A percentile compares a stretch with the other conserved stretches of the same genome.
phyloP scores from a whole-genome alignment of 306 rosid species.

The Prunus mira region DNA sequence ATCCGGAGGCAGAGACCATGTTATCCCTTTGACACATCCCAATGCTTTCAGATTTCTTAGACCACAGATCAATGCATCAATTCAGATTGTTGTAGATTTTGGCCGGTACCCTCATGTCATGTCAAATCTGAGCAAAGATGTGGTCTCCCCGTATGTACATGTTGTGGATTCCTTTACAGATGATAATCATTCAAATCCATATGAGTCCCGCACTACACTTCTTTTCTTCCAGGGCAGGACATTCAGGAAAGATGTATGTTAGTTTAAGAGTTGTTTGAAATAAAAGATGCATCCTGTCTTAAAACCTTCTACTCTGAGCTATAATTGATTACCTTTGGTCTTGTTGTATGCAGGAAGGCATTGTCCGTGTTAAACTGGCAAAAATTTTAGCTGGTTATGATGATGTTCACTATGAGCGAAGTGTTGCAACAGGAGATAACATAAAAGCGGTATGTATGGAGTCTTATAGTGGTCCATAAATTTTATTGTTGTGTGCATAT shows the following conservation, averaged over 20 bases:
- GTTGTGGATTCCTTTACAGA: constrained; percentile 75
- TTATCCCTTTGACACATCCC: constrained; percentile 93
- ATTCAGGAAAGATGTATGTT: constrained; percentile 81
- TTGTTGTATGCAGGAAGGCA: constrained; percentile 72
- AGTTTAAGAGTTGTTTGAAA: constrained; percentile 13
- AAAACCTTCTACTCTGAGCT: background rate
- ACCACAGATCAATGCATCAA: constrained; percentile 61
- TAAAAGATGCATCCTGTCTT: background rate
- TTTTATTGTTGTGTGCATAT: constrained; percentile 1
- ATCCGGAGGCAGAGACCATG: constrained; percentile 85
- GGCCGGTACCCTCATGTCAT: constrained; percentile 75
- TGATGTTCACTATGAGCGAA: constrained; percentile 85
- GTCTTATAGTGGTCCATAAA: constrained; percentile 6
- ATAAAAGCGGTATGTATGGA: constrained; percentile 68
- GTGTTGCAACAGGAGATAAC: constrained; percentile 78
- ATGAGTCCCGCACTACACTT: constrained; percentile 63
- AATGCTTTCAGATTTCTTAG: constrained; percentile 96
- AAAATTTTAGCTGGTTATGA: constrained; percentile 65
- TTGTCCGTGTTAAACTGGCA: constrained; percentile 78
- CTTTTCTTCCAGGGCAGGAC: constrained; percentile 91
- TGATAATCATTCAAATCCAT: constrained; percentile 77
- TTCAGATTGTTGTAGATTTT: constrained; percentile 95
- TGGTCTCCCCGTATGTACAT: constrained; percentile 88
- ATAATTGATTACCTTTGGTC: constrained; percentile 22
- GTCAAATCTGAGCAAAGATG: constrained; percentile 88